A percentile compares a stretch with the other conserved stretches of the same genome.
phyloP scores from a whole-genome alignment of 805 yeast genomes.

The Saccharomyces paradoxus region DNA sequence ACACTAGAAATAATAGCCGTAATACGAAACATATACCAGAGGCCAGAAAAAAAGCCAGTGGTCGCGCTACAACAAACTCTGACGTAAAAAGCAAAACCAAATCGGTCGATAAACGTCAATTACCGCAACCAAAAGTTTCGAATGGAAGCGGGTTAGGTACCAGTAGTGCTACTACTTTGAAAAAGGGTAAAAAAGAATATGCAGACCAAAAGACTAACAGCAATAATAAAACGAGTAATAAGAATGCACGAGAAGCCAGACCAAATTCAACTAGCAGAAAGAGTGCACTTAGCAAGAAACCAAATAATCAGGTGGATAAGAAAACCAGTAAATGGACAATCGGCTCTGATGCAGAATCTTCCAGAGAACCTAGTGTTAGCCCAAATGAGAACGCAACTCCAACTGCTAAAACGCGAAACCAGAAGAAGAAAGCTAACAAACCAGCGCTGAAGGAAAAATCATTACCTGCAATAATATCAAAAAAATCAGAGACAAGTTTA shows the following conservation, averaged over 20 bases:
- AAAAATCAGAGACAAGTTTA: not conserved
- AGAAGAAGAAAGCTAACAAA: not conserved
- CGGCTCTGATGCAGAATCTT: not conserved
- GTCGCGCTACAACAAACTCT: not conserved
- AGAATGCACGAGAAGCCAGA: not conserved
- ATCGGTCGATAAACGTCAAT: not conserved
- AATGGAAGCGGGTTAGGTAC: not conserved
- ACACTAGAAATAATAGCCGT: not conserved
- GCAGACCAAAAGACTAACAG: not conserved
- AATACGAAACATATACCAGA: not conserved
- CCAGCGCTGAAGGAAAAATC: not conserved
- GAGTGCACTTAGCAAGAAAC: not conserved
- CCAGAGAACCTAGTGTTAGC: not conserved
- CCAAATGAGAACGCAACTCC: not conserved
- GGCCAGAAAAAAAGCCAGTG: not conserved
- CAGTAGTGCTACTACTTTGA: not conserved
- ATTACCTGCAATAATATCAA: not conserved
- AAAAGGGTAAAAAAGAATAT: not conserved
- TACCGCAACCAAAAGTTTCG: not conserved
- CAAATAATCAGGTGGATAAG: not conserved
- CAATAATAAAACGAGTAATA: not conserved
- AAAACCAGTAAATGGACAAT: not conserved
- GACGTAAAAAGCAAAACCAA: not conserved
- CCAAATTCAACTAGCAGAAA: not conserved
- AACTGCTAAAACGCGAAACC: not conserved